Evolutionary conservation across 768 basidiomycete species (phyloP).

Genomic region (Austroboletus eburneus): DNA sequence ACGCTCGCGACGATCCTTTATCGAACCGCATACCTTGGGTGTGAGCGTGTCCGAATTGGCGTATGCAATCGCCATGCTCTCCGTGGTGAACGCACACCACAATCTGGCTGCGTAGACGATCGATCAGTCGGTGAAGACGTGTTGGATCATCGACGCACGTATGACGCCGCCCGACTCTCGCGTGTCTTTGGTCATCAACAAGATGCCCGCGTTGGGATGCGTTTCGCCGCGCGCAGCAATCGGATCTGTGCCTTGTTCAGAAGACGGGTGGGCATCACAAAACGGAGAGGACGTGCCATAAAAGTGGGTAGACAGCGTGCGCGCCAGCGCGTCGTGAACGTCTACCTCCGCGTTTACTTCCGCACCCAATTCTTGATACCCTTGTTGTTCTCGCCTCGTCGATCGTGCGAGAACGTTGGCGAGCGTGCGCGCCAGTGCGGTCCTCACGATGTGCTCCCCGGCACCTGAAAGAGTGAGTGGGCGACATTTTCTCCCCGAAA

Average conservation of each 20-base stretch:
- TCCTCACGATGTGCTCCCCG: slow-evolving; percentile 66
- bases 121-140: slow-evolving; percentile 1
- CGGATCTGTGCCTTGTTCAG: slow-evolving; percentile 27
- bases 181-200: slow-evolving; percentile 53
- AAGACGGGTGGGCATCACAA: background rate
- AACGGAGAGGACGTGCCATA: slow-evolving; percentile 38
- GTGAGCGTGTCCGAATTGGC: slow-evolving; percentile 48
- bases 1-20: background rate
- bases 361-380: too few relatives aligned
- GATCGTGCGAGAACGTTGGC: slow-evolving; percentile 39
- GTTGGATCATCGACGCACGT: slow-evolving; percentile 29
- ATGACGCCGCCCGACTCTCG: slow-evolving; percentile 24
- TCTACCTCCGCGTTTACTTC: slow-evolving; percentile 37
- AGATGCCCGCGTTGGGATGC: slow-evolving; percentile 55
- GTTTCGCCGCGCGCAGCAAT: slow-evolving; percentile 36
- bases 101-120: slow-evolving; percentile 52
- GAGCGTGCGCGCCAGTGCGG: slow-evolving; percentile 50
- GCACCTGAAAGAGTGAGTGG: slow-evolving; percentile 46
- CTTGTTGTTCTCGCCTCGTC: background rate
- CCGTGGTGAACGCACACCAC: slow-evolving; percentile 83
- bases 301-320: slow-evolving; percentile 45
- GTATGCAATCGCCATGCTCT: slow-evolving; percentile 78
- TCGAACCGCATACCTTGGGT: slow-evolving; percentile 53
- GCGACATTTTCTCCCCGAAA: too few relatives aligned
- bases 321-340: slow-evolving; percentile 50